Conservation (phyloP, 148 eudicot species). For the Gaultheria prostrata region DNA sequence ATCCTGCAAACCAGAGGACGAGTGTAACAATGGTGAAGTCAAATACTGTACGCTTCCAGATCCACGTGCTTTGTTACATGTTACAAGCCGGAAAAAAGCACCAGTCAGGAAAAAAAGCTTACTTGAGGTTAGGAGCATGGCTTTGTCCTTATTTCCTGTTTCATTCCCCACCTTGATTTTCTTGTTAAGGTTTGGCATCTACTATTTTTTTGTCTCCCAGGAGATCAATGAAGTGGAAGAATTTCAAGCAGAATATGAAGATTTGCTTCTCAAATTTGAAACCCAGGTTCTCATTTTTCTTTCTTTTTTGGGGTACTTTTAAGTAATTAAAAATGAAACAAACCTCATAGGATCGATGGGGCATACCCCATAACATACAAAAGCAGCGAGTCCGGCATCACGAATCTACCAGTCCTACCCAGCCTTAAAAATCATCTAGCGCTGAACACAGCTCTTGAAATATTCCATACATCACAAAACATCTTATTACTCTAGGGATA, state of each 20-base stretch:
- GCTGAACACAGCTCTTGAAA: not conserved
- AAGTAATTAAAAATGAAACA: not conserved
- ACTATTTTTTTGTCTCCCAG: conserved; percentile 38
- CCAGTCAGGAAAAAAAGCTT: conserved; percentile 51
- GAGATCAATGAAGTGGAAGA: conserved; percentile 52
- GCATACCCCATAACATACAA: not conserved
- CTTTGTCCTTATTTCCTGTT: conserved; percentile 16
- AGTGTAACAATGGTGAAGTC: conserved; percentile 15
- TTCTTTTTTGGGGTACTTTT: not conserved
- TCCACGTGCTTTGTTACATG: conserved; percentile 66
- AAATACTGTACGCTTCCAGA: conserved; percentile 63
- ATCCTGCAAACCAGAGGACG: conserved; percentile 35
- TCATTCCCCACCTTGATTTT: conserved; percentile 1
- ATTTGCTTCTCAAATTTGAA: conserved; percentile 61
- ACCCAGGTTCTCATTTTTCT: conserved; percentile 51
- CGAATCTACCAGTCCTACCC: not conserved
- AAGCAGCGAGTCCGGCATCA: not conserved
- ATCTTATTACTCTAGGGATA: not conserved
- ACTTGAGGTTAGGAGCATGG: conserved; percentile 39
- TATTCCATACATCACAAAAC: not conserved
- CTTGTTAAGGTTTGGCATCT: conserved; percentile 21
- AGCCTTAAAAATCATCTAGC: not conserved
- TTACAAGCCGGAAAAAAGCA: conserved; percentile 77
- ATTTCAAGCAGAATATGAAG: conserved; percentile 65
- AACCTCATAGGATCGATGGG: not conserved